These are phyloP conservation scores for Aleurites moluccanus DNA, from an alignment of 441 rosid genomes.

Conservation along the genomic window DNA sequence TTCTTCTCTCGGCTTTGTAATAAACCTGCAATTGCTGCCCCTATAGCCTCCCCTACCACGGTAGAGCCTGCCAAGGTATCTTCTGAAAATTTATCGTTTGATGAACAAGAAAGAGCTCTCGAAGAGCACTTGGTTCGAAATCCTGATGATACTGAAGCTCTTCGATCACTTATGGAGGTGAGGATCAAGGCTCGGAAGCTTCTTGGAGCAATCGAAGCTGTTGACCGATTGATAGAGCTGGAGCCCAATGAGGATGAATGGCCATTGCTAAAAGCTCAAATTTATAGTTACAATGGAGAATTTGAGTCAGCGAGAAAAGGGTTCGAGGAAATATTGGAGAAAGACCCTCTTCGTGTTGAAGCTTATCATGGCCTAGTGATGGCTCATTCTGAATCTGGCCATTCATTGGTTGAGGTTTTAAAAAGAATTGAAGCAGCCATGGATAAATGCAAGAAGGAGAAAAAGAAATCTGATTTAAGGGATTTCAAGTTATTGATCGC, in stretches of 20 bases:
- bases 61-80: slow-evolving; percentile 34
- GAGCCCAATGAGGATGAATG: slow-evolving; percentile 76
- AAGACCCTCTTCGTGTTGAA: slow-evolving; percentile 72
- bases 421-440: slow-evolving; percentile 61
- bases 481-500: slow-evolving; percentile 82
- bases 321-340: slow-evolving; percentile 63
- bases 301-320: slow-evolving; percentile 49
- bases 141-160: slow-evolving; percentile 54
- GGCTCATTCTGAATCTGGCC: slow-evolving; percentile 55
- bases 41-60: slow-evolving; percentile 30
- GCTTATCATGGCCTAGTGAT: slow-evolving; percentile 82
- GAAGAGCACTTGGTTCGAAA: slow-evolving; percentile 43
- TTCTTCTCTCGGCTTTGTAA: slow-evolving; percentile 51
- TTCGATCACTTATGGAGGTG: slow-evolving; percentile 64
- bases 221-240: slow-evolving; percentile 65
- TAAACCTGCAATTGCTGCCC: slow-evolving; percentile 41
- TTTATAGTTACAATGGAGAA: slow-evolving; percentile 59
- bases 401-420: slow-evolving; percentile 39
- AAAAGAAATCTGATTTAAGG: slow-evolving; percentile 52
- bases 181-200: slow-evolving; percentile 58
- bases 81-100: slow-evolving; percentile 22
- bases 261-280: slow-evolving; percentile 65
- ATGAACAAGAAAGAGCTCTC: slow-evolving; percentile 47
- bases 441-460: slow-evolving; percentile 66
- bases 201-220: slow-evolving; percentile 46